Base-by-base conservation (phyloP, 179 eudicot species). In the Silene noctiflora region DNA sequence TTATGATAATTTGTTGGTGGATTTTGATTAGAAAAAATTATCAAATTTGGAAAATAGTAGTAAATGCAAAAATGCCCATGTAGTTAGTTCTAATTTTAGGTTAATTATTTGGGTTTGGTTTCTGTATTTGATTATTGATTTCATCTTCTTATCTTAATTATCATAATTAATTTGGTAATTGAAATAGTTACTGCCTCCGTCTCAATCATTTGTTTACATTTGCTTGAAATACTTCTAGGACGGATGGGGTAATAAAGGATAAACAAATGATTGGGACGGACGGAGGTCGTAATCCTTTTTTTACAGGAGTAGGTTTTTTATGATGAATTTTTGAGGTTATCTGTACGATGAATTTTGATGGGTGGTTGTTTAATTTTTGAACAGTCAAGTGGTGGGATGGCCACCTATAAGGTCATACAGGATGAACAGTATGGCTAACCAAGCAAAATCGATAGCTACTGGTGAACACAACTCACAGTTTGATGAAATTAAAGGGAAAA, bases 341-440 rank as follows among this genome's bases (percentile, higher is more conserved):
- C 53, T 48, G 55, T 11, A 42, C 64, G 46, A 16, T 75, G 58
- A 21, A 19, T 58, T 33, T 73, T 48, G 5, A 59, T 73, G 78
- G 68, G 12, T 10, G 70, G 76, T 53, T 71, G 29, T 71, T 72
- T 56, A 66, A 0, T 73, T 81, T 60, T 17, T 80, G 61, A 86
- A 89, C 89, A 88, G 91, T 78, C 98, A 94, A 85, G 97, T 87
- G 64, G 99, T 95, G 71, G 99, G 98, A 84, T 93, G 99, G 98
- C 99, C 99, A 59, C 99, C 99, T 27, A 79, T 95, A 79, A 85
- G 91, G 81, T 84, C 97, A 72, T 86, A 88, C 80, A 88, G 99
- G 85, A 89, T 95, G 87, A 90, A 87, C 84, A 91, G 83, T 84
- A 63, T 95, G 86, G 84, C 77, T 16, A 89, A 81, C 85, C 97